phyloP scores from a whole-genome alignment of 345 rosid species.

The Euphorbia peplus region DNA sequence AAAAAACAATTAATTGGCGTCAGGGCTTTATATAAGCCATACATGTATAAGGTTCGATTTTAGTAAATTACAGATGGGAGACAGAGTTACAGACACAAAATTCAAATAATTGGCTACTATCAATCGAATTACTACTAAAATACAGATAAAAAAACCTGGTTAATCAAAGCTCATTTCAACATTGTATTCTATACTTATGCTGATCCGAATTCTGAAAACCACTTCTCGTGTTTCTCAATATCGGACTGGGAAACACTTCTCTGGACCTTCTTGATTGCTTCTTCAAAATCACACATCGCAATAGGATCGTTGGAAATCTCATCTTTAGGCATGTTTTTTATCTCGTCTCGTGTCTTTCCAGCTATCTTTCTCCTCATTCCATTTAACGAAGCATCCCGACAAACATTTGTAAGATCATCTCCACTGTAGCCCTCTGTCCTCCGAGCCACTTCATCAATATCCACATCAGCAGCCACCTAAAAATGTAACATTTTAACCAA shows the following conservation, averaged over 20 bases:
- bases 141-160: background rate
- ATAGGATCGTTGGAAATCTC: constrained; percentile 97
- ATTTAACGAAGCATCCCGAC: constrained; percentile 96
- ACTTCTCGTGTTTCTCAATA: constrained; percentile 95
- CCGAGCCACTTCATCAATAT: constrained; percentile 87
- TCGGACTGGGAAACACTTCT: constrained; percentile 89
- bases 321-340: constrained; percentile 96
- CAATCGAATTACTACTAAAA: background rate
- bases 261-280: constrained; percentile 89
- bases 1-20: too few species aligned
- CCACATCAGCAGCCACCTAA: constrained; percentile 85
- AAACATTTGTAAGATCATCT: constrained; percentile 96
- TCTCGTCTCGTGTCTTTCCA: constrained; percentile 97
- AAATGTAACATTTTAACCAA: background rate
- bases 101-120: background rate
- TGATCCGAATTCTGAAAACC: constrained; percentile 93
- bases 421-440: constrained; percentile 97
- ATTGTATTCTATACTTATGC: constrained; percentile 37
- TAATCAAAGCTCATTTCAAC: background rate
- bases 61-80: background rate
- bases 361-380: constrained; percentile 99
- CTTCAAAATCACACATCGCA: constrained; percentile 99
- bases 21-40: too few species aligned
- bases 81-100: background rate
- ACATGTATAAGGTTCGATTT: too few species aligned